Base-by-base conservation (phyloP, 345 rosid genomes). In the Citrus reticulata region DNA sequence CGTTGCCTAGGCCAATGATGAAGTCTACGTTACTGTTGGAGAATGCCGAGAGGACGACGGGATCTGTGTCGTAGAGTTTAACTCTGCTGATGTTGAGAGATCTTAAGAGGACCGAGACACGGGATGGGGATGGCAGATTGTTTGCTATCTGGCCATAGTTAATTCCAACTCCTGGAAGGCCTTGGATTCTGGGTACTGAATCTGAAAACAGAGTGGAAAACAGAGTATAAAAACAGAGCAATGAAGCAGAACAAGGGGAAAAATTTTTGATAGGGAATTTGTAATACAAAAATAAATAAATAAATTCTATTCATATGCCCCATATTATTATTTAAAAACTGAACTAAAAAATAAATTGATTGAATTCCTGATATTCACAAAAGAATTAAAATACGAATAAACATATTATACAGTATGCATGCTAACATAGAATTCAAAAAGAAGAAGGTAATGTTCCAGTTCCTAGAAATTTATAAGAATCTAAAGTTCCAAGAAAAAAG, bases 141-240 rank as follows among this genome's bases (percentile, higher is more conserved):
- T 94, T 86, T 14, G 93, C 99, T 4, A 93, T 89, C 81, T 94
- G 97, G 0, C 99, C 98, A 58, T 96, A 96, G 89, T 96, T 96
- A 54, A 96, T 96, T 77, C 98, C 98, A 19, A 95, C 76, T 49
- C 90, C 87, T 0, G 51, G 17, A 27, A 80, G 54, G 62, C 88
- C 84, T 2, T 20, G 62, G 54, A 69, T 74, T 70, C 69, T 60
- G 32, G 79, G 69, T 4, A 63, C 9, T 27, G 84, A 81, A 75
- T 37, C 84, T 82, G 83, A 25, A 66, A 82, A 65, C 55, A 75
- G 42, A 63, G 37, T 14, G 27, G 14, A 13, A 58, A 77, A 74
- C 71, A 72, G 72, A 35, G 32, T 46, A 13, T 46, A 13, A 46
- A 46, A 46, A 46, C 51, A 46, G 51, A 13, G 17, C 51, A 13